Evolutionary conservation across 306 rosid genomes (phyloP), one percentile per base, ranked within the genome.

Genomic region (Myrica gale): DNA sequence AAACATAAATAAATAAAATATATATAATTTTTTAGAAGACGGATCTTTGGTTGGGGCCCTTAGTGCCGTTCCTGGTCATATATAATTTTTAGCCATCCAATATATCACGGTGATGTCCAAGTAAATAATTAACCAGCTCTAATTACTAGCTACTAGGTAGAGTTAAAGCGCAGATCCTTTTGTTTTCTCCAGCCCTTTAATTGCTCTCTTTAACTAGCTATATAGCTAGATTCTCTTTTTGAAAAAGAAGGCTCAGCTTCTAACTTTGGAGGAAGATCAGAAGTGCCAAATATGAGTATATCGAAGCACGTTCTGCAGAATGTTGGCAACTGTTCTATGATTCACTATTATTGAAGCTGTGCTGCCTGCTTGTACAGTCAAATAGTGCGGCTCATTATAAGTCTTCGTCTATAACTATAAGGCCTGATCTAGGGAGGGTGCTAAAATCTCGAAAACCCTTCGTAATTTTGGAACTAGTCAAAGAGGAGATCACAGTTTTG

Each of bases 331-430:
- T 79, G 82, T 71, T 74, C 79, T 10, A 80, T 76, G 51, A 65
- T 47, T 48, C 78, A 84, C 79, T 78, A 84, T 82, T 72, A 61
- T 71, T 71, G 68, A 45, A 69, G 20, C 23, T 21, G 73, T 48
- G 32, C 8, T 12, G 32, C 58, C 58, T 72, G 74, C 69, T 79
- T 81, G 71, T 80, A 87, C 81, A 85, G 91, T 89, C 94, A 89
- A 85, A 69, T 84, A 80, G 41, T 89, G 88, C 94, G 94, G 91
- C 94, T 74, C 16, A 68, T 12, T 43, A 61, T 81, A 43, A 73
- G 73, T 17, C 75, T 81, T 76, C 82, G 78, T 71, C 83, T 85
- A 73, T 76, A 32, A 32, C 37, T 32, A 2, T 32, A 32, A 32
- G 37, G 37, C 37, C 37, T 32, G 37, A 32, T 32, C 37, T 32